These are phyloP conservation scores for Leptodermis oblonga DNA, from an alignment of 257 asterid species.

Conservation along the genomic window DNA sequence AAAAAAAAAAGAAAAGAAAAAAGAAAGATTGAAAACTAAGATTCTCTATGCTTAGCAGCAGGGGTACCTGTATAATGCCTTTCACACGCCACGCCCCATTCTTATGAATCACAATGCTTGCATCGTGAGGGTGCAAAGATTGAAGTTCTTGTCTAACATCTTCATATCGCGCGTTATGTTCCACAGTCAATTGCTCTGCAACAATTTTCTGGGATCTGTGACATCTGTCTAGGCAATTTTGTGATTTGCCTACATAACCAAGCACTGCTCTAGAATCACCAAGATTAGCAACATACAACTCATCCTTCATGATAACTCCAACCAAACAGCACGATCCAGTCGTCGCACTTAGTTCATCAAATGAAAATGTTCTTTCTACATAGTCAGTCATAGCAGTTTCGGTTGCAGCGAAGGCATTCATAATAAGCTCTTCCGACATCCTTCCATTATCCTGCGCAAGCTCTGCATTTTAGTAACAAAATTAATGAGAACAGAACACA, in stretches of 20 bases:
- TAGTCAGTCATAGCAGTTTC: slow-evolving; percentile 54
- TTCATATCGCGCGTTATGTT: slow-evolving; percentile 64
- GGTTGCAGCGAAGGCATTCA: slow-evolving; percentile 52
- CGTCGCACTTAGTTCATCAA: slow-evolving; percentile 47
- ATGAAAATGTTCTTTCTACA: slow-evolving; percentile 43
- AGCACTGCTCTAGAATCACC: slow-evolving; percentile 91
- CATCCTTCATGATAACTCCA: slow-evolving; percentile 52
- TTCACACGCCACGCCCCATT: slow-evolving; percentile 72
- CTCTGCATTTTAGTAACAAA: slow-evolving; percentile 34
- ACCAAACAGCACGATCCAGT: slow-evolving; percentile 80
- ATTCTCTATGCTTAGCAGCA: not conserved
- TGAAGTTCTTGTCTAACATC: slow-evolving; percentile 66
- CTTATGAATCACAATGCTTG: slow-evolving; percentile 45
- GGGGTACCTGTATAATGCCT: slow-evolving; percentile 82
- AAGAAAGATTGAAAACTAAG: too few species aligned
- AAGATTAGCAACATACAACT: slow-evolving; percentile 57
- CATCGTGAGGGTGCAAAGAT: slow-evolving; percentile 60
- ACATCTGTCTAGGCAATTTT: slow-evolving; percentile 37
- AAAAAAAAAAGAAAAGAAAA: too few species aligned
- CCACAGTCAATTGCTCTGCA: slow-evolving; percentile 71
- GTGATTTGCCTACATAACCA: slow-evolving; percentile 35
- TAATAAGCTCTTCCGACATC: slow-evolving; percentile 49
- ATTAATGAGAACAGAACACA: not conserved
- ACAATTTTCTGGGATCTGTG: slow-evolving; percentile 39
- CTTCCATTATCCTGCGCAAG: slow-evolving; percentile 55